Conservation (phyloP, 805 yeast genomes). For the Starmerella etchellsii region DNA sequence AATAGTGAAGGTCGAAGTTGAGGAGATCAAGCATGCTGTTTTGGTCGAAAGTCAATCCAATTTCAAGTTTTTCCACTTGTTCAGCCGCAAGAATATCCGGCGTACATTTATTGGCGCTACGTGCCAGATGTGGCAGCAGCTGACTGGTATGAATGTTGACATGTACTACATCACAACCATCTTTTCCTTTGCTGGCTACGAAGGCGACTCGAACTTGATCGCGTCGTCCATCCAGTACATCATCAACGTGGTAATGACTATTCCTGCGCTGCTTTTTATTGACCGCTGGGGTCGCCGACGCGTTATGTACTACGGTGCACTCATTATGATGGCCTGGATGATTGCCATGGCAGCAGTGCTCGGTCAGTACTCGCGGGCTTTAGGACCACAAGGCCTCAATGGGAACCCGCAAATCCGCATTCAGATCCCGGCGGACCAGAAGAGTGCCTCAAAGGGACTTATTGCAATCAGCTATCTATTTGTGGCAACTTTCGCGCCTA, state of each 20-base stretch:
- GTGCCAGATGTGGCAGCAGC: slow-evolving; percentile 43
- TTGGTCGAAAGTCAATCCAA: slow-evolving; percentile 40
- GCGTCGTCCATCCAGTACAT: slow-evolving; percentile 39
- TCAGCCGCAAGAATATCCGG: slow-evolving; percentile 28
- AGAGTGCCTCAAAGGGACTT: slow-evolving; percentile 34
- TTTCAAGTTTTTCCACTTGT: slow-evolving; percentile 37
- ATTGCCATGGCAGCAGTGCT: slow-evolving; percentile 44
- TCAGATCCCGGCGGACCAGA: slow-evolving; percentile 20
- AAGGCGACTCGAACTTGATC: slow-evolving; percentile 39
- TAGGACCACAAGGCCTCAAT: slow-evolving; percentile 16
- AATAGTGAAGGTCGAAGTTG: slow-evolving; percentile 41
- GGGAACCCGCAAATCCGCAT: slow-evolving; percentile 21
- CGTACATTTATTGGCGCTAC: slow-evolving; percentile 27
- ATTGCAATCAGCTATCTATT: slow-evolving; percentile 45
- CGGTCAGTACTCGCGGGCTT: slow-evolving; percentile 23
- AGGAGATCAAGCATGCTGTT: slow-evolving; percentile 46
- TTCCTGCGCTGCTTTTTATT: slow-evolving; percentile 42
- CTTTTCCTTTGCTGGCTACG: slow-evolving; percentile 37
- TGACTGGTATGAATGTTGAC: slow-evolving; percentile 57
- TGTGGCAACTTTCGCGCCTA: slow-evolving; percentile 63
- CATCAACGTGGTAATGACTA: slow-evolving; percentile 39
- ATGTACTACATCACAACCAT: slow-evolving; percentile 53
- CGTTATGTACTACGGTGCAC: slow-evolving; percentile 47
- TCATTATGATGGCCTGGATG: slow-evolving; percentile 50
- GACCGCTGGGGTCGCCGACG: slow-evolving; percentile 57